Evolutionary conservation across 2,329 filamentous ascomycete genomes (phyloP), one percentile per base, ranked within the genome.

Genomic region (Curvularia sp.): DNA sequence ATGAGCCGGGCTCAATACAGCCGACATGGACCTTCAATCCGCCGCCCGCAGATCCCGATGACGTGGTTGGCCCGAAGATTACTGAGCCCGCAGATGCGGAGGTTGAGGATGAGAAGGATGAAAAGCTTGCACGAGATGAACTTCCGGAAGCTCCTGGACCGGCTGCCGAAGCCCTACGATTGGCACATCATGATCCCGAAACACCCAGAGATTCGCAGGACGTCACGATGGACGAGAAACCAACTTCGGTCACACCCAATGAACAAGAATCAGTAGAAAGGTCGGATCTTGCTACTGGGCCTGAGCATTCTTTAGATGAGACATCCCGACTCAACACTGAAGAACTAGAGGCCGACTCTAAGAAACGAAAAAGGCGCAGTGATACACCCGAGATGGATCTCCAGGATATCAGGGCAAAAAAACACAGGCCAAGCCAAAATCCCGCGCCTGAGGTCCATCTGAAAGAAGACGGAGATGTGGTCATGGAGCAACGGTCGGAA

Each of bases 281-380:
- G 45, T 48, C 72, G 18, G 72, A 74, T 21, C 54, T 71, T 1
- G 57, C 67, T 23, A 62, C 70, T 1, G 66, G 69, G 18, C 63
- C 64, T 1, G 72, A 74, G 52, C 49, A 60, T 3, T 71, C 71
- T 2, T 72, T 72, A 5, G 66, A 67, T 1, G 74, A 74, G 32
- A 69, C 67, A 19, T 77, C 75, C 15, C 66, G 74, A 10, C 57
- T 77, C 13, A 75, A 74, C 43, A 70, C 73, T 1, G 74, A 77
- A 48, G 76, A 78, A 50, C 48, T 76, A 15, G 75, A 74, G 54
- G 75, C 75, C 13, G 77, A 80, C 15, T 71, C 59, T 12, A 70
- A 66, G 60, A 80, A 80, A 66, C 72, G 79, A 55, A 80, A 80
- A 65, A 68, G 79, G 54, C 66, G 79, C 49, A 80, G 79, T 47